A percentile compares a stretch with the other conserved stretches of the same genome.
Conservation (phyloP, 305 asterid species). For the Fraxinus greggii region DNA sequence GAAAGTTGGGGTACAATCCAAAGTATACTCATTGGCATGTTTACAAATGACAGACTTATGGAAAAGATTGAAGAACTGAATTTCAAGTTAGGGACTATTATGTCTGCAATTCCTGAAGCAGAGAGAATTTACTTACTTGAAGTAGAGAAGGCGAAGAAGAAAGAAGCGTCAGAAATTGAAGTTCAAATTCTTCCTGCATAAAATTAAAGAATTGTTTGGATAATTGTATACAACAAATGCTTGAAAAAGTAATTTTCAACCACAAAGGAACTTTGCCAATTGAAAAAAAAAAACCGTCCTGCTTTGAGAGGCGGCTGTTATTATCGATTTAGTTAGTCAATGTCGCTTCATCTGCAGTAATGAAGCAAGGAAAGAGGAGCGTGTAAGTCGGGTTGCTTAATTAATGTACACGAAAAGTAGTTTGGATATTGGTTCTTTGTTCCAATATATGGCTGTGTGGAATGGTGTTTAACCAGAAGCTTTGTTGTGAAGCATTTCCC, state of each 20-base stretch:
- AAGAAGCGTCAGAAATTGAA: constrained; percentile 46
- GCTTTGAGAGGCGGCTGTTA: not conserved
- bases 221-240: not conserved
- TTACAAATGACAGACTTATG: constrained; percentile 73
- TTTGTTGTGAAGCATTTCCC: not conserved
- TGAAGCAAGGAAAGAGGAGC: not conserved
- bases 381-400: not conserved
- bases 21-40: constrained; percentile 69
- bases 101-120: constrained; percentile 67
- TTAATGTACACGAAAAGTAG: not conserved
- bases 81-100: constrained; percentile 53
- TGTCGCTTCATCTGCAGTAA: not conserved
- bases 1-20: constrained; percentile 80
- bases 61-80: constrained; percentile 72
- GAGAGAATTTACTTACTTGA: constrained; percentile 66
- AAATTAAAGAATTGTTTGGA: not conserved
- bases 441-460: not conserved
- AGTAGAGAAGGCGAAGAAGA: constrained; percentile 57
- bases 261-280: not conserved
- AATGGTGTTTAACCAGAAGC: not conserved
- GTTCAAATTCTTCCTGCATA: constrained; percentile 26
- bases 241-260: not conserved
- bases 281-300: not conserved
- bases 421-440: not conserved
- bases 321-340: not conserved